Evolutionary conservation across 495 filamentous ascomycete species (phyloP), one percentile per base, ranked within the genome.

Genomic region (Bombardia bombarda): DNA sequence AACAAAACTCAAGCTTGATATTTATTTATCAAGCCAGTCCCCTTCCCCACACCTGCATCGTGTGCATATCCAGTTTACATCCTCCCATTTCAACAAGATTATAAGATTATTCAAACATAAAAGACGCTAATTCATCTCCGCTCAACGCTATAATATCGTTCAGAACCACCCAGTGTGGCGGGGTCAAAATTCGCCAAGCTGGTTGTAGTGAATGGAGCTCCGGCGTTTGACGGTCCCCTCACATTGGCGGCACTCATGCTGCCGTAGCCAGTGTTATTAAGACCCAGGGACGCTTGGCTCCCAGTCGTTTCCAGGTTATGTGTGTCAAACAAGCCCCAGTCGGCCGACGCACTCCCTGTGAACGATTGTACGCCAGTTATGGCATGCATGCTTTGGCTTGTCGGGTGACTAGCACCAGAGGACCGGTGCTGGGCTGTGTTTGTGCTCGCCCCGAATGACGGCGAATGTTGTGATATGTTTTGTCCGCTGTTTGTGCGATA

Each of bases 241-340:
- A 48, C 50, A 18, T 32, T 38, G 17, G 46, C 43, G n/a, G 45
- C 17, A 18, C 32, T 38, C 16, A 58, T 40, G 30, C 36, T 34
- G n/a, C n/a, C n/a, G 38, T 62, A 62, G 37, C 30, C 45, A 5
- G 49, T 13, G 32, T 37, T 55, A 25, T 36, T 47, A 33, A 60
- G 25, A 0, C 45, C 51, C 40, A 61, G 21, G 3, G 49, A 21
- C 6, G 38, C 41, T 32, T 60, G 60, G 28, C 46, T 63, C 10
- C 48, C 57, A 24, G 56, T 33, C 2, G 61, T 52, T 36, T 71
- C 68, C 23, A 71, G 40, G 41, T 48, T 51, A 22, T 53, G 47
- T 2, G 68, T 51, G 42, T 68, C 67, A 21, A 71, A 61, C 28
- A 71, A 44, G 24, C 23, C 38, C 40, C 66, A 62, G 39, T 68